A percentile compares a stretch with the other conserved stretches of the same genome.
Evolutionary conservation across 1,139 yeast genomes (phyloP).

Genomic region (Nakaseomyces bracarensis): DNA sequence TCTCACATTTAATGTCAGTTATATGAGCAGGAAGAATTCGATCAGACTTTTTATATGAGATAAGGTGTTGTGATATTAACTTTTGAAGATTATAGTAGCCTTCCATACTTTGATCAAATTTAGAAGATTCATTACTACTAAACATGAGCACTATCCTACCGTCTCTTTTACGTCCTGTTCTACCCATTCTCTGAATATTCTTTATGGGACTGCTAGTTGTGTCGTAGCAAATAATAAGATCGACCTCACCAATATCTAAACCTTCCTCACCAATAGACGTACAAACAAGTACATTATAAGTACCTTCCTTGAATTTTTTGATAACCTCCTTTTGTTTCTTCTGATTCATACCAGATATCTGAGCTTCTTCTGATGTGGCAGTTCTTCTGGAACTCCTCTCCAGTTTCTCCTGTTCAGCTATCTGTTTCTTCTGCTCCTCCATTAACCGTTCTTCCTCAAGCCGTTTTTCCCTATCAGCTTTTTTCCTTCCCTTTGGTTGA

Average conservation of each 20-base stretch:
- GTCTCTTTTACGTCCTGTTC: slow-evolving; percentile 92
- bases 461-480: slow-evolving; percentile 32
- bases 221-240: slow-evolving; percentile 83
- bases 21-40: slow-evolving; percentile 56
- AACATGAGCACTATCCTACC: slow-evolving; percentile 76
- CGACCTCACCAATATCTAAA: slow-evolving; percentile 95
- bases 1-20: slow-evolving; percentile 46
- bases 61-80: slow-evolving; percentile 35
- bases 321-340: slow-evolving; percentile 66
- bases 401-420: slow-evolving; percentile 29
- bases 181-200: slow-evolving; percentile 91
- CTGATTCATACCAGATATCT: slow-evolving; percentile 53
- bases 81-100: slow-evolving; percentile 76
- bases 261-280: slow-evolving; percentile 99
- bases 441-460: slow-evolving; percentile 28
- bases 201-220: slow-evolving; percentile 91
- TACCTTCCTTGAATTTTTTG: slow-evolving; percentile 61
- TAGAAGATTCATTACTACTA: slow-evolving; percentile 67
- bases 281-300: slow-evolving; percentile 74
- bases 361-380: slow-evolving; percentile 39
- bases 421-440: slow-evolving; percentile 24
- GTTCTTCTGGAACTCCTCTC: slow-evolving; percentile 34
- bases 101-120: slow-evolving; percentile 77
- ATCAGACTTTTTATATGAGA: slow-evolving; percentile 42
- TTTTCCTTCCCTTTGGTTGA: slow-evolving; percentile 37